phyloP scores from a whole-genome alignment of 192 early-diverging fungal genomes.

The Linnemannia hyalina region DNA sequence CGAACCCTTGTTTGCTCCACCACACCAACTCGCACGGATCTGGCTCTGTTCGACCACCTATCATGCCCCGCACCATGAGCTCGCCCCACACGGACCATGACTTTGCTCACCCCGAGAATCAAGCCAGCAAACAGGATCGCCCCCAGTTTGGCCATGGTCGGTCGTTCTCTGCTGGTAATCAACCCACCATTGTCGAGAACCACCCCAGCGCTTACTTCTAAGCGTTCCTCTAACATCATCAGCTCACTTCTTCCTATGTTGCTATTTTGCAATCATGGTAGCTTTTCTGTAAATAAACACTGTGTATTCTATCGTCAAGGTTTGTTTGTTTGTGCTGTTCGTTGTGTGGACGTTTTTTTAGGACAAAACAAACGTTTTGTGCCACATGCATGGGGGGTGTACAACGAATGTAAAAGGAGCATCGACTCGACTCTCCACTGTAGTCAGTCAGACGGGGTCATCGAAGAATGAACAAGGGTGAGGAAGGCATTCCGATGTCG shows the following conservation, averaged over 20 bases:
- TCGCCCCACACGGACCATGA: neutral
- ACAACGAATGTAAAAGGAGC: neutral
- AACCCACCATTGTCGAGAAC: slow-evolving; percentile 1
- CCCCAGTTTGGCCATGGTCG: neutral
- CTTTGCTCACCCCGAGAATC: neutral
- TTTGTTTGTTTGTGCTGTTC: neutral
- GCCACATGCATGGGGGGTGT: neutral
- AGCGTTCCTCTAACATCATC: neutral
- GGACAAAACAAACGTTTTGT: slow-evolving; percentile 2
- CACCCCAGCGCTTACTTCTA: slow-evolving; percentile 6
- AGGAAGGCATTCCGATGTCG: neutral
- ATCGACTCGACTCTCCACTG: slow-evolving; percentile 1
- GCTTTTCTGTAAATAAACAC: neutral
- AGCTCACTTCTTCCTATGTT: neutral
- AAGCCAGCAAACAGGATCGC: neutral
- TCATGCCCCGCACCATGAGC: slow-evolving; percentile 29
- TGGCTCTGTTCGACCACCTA: slow-evolving; percentile 33
- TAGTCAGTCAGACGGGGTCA: neutral
- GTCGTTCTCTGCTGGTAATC: neutral
- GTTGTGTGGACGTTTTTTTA: neutral
- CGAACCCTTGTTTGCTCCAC: slow-evolving; percentile 50
- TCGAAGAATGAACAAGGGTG: no score
- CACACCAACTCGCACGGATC: slow-evolving; percentile 31
- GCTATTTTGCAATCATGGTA: neutral
- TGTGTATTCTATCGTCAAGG: neutral